Percentiles rank a stretch among this genome's conserved stretches.
These are phyloP conservation scores for Salix koriyanagi DNA, from an alignment of 345 rosid species.

Conservation along the genomic window DNA sequence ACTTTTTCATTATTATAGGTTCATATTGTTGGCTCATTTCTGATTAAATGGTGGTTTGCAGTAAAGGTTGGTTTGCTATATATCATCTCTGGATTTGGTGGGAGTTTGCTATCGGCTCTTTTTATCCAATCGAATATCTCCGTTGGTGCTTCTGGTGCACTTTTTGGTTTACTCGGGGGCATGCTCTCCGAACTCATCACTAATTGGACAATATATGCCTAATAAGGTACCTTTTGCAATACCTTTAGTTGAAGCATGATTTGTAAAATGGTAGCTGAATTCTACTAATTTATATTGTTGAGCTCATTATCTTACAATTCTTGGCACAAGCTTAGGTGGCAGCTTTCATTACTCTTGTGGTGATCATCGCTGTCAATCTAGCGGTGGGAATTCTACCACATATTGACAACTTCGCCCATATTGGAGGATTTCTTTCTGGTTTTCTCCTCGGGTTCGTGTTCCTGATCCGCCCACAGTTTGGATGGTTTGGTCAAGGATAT, in stretches of 20 bases:
- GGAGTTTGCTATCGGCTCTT: constrained; percentile 85
- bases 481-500: constrained; percentile 63
- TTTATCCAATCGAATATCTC: constrained; percentile 76
- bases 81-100: constrained; percentile 86
- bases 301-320: not conserved
- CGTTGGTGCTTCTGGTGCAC: constrained; percentile 97
- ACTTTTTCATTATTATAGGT: not conserved
- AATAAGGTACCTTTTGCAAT: constrained; percentile 52
- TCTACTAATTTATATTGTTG: not conserved
- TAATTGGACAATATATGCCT: constrained; percentile 85
- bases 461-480: constrained; percentile 80
- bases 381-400: constrained; percentile 92
- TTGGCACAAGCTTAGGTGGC: constrained; percentile 42
- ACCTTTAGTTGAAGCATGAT: not conserved
- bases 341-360: constrained; percentile 62
- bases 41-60: constrained; percentile 17
- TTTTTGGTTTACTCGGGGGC: constrained; percentile 88
- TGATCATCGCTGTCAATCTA: constrained; percentile 70
- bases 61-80: constrained; percentile 78
- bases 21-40: not conserved
- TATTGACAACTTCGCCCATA: constrained; percentile 95
- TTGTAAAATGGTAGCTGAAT: not conserved
- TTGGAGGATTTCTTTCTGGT: constrained; percentile 86
- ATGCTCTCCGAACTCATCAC: constrained; percentile 96
- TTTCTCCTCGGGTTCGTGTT: constrained; percentile 86